Percentiles rank a stretch among this genome's conserved stretches.
Evolutionary conservation across 108 stramenopile species (phyloP).

Genomic region (Nitzschia sp.): DNA sequence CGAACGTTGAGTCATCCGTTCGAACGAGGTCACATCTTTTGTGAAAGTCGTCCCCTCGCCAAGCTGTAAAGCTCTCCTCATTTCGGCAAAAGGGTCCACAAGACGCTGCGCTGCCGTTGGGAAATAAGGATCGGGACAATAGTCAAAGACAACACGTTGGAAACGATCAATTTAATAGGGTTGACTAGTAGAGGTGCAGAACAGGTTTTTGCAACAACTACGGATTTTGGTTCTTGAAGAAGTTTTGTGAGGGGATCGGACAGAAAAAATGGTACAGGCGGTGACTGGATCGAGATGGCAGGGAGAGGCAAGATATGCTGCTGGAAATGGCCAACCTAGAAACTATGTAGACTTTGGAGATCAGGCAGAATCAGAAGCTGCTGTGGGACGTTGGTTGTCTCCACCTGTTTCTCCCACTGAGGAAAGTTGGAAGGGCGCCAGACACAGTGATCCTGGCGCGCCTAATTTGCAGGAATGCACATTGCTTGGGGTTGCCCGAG

Average conservation of each 20-base stretch:
- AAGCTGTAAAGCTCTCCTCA: no score
- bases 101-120: no score
- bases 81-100: no score
- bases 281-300: neutral
- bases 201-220: neutral
- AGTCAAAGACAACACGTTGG: neutral
- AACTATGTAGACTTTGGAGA: neutral
- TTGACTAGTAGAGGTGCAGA: neutral
- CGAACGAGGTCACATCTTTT: no score
- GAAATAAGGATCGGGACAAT: neutral
- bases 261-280: neutral
- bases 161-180: neutral
- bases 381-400: conserved; percentile 13
- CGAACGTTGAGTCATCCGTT: no score
- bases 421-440: neutral
- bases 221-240: neutral
- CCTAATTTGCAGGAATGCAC: neutral
- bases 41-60: no score
- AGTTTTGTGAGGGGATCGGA: neutral
- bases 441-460: conserved; percentile 1
- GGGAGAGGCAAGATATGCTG: neutral
- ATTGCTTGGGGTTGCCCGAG: neutral
- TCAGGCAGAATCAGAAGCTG: conserved; percentile 2
- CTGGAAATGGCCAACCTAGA: neutral
- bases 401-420: neutral